phyloP scores from a whole-genome alignment of 2,329 filamentous ascomycete species.

The Cryphonectria naterciae region DNA sequence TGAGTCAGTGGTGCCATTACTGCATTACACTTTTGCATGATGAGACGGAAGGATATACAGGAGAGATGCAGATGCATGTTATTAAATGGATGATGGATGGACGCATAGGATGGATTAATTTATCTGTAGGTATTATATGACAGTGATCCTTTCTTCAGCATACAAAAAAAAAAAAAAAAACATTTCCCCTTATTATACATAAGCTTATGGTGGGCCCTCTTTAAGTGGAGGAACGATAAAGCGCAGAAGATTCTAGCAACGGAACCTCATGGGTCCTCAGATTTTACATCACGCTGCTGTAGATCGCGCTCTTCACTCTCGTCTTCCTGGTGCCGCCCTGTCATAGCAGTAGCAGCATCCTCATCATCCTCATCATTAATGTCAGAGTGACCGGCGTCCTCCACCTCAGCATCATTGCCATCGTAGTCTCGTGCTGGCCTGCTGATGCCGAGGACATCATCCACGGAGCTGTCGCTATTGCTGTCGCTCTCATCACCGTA shows the following conservation, averaged over 20 bases:
- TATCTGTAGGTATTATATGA: neutral
- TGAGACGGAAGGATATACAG: neutral
- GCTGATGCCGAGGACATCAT: neutral
- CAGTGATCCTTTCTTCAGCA: neutral
- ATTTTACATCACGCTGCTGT: constrained; percentile 1
- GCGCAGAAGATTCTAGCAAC: neutral
- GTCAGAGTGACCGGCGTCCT: neutral
- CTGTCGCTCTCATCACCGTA: neutral
- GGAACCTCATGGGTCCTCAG: neutral
- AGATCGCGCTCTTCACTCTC: neutral
- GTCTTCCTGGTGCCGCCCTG: neutral
- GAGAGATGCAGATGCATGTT: neutral
- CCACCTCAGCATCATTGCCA: neutral
- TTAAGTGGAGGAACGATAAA: neutral
- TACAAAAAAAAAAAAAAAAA: no score
- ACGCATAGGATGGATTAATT: no score
- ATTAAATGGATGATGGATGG: neutral
- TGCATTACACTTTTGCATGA: neutral
- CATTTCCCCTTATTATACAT: neutral
- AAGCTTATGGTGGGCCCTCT: neutral
- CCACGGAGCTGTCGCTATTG: neutral
- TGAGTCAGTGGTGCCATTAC: neutral
- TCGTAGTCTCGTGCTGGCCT: neutral
- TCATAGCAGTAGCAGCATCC: neutral
- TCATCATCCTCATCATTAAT: neutral